A percentile compares a stretch with the other conserved stretches of the same genome.
These are phyloP conservation scores for Corylus americana DNA, from an alignment of 306 rosid species.

Conservation along the genomic window DNA sequence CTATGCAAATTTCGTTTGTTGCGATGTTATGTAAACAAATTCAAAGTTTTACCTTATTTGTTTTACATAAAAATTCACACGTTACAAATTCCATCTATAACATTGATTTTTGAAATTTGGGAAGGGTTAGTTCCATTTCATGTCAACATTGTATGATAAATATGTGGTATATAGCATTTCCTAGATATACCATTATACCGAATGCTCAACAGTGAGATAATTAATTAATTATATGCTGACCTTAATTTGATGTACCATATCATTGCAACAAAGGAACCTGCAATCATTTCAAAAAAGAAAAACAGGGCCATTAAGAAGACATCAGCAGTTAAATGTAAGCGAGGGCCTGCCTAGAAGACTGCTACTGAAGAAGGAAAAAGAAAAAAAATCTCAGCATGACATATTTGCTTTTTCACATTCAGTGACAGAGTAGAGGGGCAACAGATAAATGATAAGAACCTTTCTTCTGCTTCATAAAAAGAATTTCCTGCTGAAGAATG, in stretches of 20 bases:
- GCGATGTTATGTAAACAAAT: too few relatives aligned
- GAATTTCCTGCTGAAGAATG: constrained; percentile 88
- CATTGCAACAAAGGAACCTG: constrained; percentile 67
- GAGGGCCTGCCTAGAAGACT: background rate
- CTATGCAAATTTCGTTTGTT: too few relatives aligned
- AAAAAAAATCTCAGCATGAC: background rate
- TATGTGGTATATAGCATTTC: too few relatives aligned
- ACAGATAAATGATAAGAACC: constrained; percentile 40
- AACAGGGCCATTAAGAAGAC: background rate
- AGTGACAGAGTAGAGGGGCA: background rate
- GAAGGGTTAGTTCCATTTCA: too few relatives aligned
- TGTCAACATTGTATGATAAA: too few relatives aligned
- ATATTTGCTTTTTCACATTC: background rate
- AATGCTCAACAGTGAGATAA: constrained; percentile 5
- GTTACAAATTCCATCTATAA: too few relatives aligned
- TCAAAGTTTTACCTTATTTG: too few relatives aligned
- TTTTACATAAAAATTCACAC: too few relatives aligned
- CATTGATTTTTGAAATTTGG: too few relatives aligned
- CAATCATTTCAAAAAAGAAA: background rate
- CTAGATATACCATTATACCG: constrained; percentile 6
- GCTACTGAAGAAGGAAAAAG: background rate
- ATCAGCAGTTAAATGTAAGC: background rate
- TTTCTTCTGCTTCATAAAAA: constrained; percentile 69
- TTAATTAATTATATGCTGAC: constrained; percentile 37
- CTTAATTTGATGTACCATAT: constrained; percentile 48